Conservation (phyloP, 768 basidiomycete species). For the Pleurotus eryngii region DNA sequence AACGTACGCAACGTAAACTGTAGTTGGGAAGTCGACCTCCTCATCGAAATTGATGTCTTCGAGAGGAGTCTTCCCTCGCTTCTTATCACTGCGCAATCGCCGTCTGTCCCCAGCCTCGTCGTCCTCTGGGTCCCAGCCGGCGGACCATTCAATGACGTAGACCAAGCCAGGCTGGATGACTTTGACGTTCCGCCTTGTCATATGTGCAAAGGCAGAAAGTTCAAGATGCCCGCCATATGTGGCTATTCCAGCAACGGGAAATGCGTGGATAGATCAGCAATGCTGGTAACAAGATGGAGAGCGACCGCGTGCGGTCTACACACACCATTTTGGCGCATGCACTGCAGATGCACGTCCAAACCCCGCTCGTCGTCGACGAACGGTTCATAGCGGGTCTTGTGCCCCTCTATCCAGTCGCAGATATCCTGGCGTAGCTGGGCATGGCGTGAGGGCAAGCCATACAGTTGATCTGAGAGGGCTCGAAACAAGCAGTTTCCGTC, state of each 20-base stretch:
- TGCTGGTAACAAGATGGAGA: background rate
- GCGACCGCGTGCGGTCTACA: conserved; percentile 12
- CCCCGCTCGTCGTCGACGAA: conserved; percentile 87
- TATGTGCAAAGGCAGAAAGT: conserved; percentile 87
- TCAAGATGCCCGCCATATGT: conserved; percentile 95
- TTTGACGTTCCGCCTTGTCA: conserved; percentile 76
- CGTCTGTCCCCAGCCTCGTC: conserved; percentile 43
- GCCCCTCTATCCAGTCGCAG: conserved; percentile 75
- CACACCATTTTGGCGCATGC: conserved; percentile 78
- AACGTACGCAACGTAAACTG: conserved; percentile 80
- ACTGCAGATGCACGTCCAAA: conserved; percentile 64
- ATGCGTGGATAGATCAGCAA: conserved; percentile 2
- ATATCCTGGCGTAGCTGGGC: conserved; percentile 67
- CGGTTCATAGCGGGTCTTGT: conserved; percentile 73
- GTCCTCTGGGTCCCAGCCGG: conserved; percentile 46
- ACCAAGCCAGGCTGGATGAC: conserved; percentile 90
- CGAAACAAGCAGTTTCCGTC: conserved; percentile 95
- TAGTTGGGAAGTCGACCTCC: conserved; percentile 33
- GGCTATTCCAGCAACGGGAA: conserved; percentile 32
- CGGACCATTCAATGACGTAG: conserved; percentile 83
- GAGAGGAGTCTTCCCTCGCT: conserved; percentile 15
- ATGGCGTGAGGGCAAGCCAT: conserved; percentile 72
- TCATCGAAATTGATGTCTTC: conserved; percentile 14
- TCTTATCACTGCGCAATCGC: conserved; percentile 36
- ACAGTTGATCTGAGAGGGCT: conserved; percentile 83